A percentile compares a stretch with the other conserved stretches of the same genome.
These are phyloP conservation scores for Cryptococcus hybrid DNA, from an alignment of 1,284 basidiomycete genomes.

Conservation along the genomic window DNA sequence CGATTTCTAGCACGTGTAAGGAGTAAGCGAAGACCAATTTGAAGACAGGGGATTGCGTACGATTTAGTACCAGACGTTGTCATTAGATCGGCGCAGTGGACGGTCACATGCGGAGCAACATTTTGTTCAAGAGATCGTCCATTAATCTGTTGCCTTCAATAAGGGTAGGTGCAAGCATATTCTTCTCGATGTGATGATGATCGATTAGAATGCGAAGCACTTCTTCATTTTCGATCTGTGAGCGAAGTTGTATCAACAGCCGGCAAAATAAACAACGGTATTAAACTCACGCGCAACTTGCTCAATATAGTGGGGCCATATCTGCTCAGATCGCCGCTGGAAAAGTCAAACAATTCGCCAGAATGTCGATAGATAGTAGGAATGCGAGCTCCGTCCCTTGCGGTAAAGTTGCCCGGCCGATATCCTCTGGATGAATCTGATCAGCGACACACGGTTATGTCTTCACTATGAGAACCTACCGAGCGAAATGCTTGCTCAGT, in stretches of 20 bases:
- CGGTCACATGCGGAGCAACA: slow-evolving; percentile 7
- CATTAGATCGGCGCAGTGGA: slow-evolving; percentile 30
- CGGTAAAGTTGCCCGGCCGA: slow-evolving; percentile 10
- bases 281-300: slow-evolving; percentile 68
- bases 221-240: slow-evolving; percentile 68
- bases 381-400: slow-evolving; percentile 16
- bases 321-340: slow-evolving; percentile 61
- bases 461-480: slow-evolving; percentile 17
- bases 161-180: slow-evolving; percentile 64
- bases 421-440: slow-evolving; percentile 17
- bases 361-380: slow-evolving; percentile 63
- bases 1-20: slow-evolving; percentile 3
- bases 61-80: slow-evolving; percentile 10
- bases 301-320: slow-evolving; percentile 72
- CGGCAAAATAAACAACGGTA: background rate
- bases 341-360: slow-evolving; percentile 75
- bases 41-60: background rate
- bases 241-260: background rate
- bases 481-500: slow-evolving; percentile 48
- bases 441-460: too few species aligned
- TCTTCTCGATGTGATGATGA: slow-evolving; percentile 66
- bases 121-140: slow-evolving; percentile 41
- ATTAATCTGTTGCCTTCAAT: slow-evolving; percentile 60
- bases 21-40: background rate
- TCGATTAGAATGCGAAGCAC: slow-evolving; percentile 83